These are phyloP conservation scores for Pseudevernia furfuracea DNA, from an alignment of 495 filamentous ascomycete species.

Conservation along the genomic window DNA sequence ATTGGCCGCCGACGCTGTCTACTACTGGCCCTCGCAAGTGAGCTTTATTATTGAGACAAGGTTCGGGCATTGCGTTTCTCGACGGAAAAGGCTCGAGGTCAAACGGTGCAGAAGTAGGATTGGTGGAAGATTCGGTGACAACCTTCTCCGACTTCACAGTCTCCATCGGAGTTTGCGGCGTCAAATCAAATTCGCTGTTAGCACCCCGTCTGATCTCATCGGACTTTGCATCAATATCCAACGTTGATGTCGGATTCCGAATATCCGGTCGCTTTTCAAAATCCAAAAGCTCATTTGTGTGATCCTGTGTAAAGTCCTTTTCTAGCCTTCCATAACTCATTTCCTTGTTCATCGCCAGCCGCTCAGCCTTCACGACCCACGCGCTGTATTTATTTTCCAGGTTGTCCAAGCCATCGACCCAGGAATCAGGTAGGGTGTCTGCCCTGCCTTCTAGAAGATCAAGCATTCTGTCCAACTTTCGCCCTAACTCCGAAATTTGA, in stretches of 20 bases:
- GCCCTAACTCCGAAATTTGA: conserved; percentile 63
- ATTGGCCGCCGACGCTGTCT: not conserved
- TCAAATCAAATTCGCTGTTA: not conserved
- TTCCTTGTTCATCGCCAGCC: conserved; percentile 39
- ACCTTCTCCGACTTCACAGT: not conserved
- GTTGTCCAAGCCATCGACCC: conserved; percentile 77
- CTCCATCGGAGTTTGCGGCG: not conserved
- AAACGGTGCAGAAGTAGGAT: not conserved
- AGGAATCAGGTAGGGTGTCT: conserved; percentile 76
- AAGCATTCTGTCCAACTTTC: conserved; percentile 70
- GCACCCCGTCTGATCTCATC: not conserved
- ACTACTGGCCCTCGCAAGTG: not conserved
- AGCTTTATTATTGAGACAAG: not conserved
- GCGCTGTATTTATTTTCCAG: conserved; percentile 72
- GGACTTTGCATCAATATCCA: not conserved
- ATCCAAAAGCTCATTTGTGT: not conserved
- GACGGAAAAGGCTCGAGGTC: not conserved
- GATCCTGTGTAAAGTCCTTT: not conserved
- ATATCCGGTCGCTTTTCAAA: not conserved
- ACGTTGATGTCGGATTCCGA: not conserved
- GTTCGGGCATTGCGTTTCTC: not conserved
- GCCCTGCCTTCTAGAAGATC: conserved; percentile 74
- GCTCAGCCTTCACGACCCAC: conserved; percentile 59
- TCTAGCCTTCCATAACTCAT: conserved; percentile 25
- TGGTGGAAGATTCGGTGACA: not conserved